Percentiles rank a stretch among this genome's conserved stretches.
phyloP scores from a whole-genome alignment of 768 basidiomycete genomes.

The Auricularia sp. region DNA sequence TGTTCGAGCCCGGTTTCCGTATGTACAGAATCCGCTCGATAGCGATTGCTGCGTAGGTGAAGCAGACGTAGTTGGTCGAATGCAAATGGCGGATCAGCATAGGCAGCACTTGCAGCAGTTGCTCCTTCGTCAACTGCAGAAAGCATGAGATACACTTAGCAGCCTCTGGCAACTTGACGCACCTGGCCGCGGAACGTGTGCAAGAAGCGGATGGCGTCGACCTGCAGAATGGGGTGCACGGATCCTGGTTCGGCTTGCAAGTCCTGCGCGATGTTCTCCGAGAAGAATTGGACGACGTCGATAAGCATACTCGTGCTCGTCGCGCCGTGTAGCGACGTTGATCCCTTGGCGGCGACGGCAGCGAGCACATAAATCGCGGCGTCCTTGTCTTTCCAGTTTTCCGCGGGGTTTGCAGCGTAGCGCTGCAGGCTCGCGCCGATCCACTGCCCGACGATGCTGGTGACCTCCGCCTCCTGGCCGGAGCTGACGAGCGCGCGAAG shows the following conservation, averaged over 20 bases:
- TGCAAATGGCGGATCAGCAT: constrained; percentile 72
- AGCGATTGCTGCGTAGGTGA: constrained; percentile 96
- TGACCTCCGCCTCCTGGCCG: constrained; percentile 61
- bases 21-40: constrained; percentile 92
- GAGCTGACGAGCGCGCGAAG: constrained; percentile 78
- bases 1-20: constrained; percentile 27
- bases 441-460: constrained; percentile 78
- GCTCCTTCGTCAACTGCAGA: constrained; percentile 77
- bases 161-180: constrained; percentile 30
- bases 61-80: constrained; percentile 83
- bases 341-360: constrained; percentile 86
- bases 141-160: not conserved
- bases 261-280: constrained; percentile 81
- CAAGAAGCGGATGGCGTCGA: constrained; percentile 92
- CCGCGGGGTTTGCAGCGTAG: constrained; percentile 41
- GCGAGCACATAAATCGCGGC: constrained; percentile 87
- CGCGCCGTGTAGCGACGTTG: constrained; percentile 85
- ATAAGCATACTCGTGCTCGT: constrained; percentile 87
- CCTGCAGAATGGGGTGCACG: constrained; percentile 85
- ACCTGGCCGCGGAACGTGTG: constrained; percentile 88
- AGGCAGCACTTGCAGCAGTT: constrained; percentile 85
- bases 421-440: constrained; percentile 62
- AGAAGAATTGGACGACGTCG: constrained; percentile 93
- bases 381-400: constrained; percentile 88
- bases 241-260: constrained; percentile 56